Evolutionary conservation across 2,329 filamentous ascomycete species (phyloP).

Genomic region (Conoideocrella luteorostrata): DNA sequence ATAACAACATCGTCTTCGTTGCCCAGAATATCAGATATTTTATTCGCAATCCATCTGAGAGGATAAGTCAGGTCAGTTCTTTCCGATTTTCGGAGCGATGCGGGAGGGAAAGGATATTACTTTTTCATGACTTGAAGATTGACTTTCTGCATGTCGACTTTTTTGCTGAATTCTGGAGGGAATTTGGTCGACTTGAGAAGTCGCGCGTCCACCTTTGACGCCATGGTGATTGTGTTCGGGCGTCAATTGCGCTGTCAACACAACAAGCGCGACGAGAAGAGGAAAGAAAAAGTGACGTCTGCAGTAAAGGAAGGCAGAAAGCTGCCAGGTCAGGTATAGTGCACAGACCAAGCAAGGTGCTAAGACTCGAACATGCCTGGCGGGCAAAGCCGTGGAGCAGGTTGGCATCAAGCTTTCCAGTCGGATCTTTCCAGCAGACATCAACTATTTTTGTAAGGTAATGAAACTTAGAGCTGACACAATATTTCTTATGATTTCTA

Average conservation of each 20-base stretch:
- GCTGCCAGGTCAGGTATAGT: background rate
- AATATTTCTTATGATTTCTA: too few relatives aligned
- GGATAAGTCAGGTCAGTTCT: constrained; percentile 13
- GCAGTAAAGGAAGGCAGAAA: constrained; percentile 10
- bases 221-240: constrained; percentile 45
- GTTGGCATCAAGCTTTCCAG: too few relatives aligned
- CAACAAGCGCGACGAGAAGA: background rate
- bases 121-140: constrained; percentile 98
- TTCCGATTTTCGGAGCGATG: background rate
- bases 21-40: constrained; percentile 81
- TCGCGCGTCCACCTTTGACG: constrained; percentile 80
- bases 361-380: too few relatives aligned
- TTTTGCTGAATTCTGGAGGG: constrained; percentile 84
- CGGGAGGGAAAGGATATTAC: constrained; percentile 41
- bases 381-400: too few relatives aligned
- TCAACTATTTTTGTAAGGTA: too few relatives aligned
- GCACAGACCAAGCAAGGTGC: constrained; percentile 10
- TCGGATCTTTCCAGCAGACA: too few relatives aligned
- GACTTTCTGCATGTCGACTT: constrained; percentile 96
- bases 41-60: constrained; percentile 82
- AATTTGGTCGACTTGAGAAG: constrained; percentile 89
- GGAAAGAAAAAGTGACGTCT: constrained; percentile 10
- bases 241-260: background rate
- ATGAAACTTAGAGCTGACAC: too few relatives aligned
- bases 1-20: constrained; percentile 94